Evolutionary conservation across 805 yeast genomes (phyloP), one percentile per base, ranked within the genome.

Genomic region (Clavispora santaluciae): DNA sequence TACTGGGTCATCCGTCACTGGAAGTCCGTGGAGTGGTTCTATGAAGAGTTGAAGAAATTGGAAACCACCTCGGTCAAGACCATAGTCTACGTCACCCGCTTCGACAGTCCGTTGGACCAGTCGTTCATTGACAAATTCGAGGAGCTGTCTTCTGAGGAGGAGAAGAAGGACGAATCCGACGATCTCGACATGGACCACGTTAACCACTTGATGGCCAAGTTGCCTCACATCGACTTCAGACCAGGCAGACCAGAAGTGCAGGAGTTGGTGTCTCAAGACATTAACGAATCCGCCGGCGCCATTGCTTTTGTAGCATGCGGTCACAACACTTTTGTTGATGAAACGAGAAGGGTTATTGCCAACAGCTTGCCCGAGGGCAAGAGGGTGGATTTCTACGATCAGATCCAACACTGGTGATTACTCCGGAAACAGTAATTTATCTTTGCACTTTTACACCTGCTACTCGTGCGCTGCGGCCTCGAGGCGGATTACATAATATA

Each of bases 361-460:
- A 48, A 64, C 31, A 56, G 72, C 41, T 56, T 79, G 38, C 60
- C 66, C 24, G 43, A 52, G 15, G 57, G 69, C 12, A 65, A 72
- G 36, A 70, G 85, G 33, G 74, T 85, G 15, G 90, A 83, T 45
- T 80, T 80, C 53, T 81, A 70, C 54, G 95, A 87, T 56, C 90
- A 84, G 54, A 71, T 83, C 36, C 88, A 83, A 62, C 69, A 74
- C 11, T 86, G 95, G 95, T 64, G 51, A 48, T 9, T 18, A 16
- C 11, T 18, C 12, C 5, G 10, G 10, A 22, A 10, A 22, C 24
- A 22, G 10, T 22, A 22, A 22, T 22, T n/a, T n/a, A n/a, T n/a
- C n/a, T n/a, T n/a, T n/a, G n/a, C n/a, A n/a, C n/a, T n/a, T n/a
- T n/a, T n/a, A n/a, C n/a, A n/a, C n/a, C n/a, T n/a, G n/a, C n/a